phyloP scores from a whole-genome alignment of 176 grass and related monocot species.

The Juncus inflexus region DNA sequence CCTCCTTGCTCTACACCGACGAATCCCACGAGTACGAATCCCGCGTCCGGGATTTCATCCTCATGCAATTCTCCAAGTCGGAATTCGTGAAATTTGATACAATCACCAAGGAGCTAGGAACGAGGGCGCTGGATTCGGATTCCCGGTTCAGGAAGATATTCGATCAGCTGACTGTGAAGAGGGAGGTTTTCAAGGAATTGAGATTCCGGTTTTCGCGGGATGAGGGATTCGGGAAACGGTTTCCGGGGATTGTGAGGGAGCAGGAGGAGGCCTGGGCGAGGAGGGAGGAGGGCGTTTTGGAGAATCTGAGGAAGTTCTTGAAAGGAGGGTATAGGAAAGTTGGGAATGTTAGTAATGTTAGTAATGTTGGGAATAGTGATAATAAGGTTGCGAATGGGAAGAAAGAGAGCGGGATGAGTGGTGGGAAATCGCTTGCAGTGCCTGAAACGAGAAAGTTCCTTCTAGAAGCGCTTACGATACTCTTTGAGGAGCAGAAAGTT shows the following conservation, averaged over 20 bases:
- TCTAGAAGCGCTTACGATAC: conserved; percentile 24
- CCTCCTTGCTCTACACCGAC: conserved; percentile 30
- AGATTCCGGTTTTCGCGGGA: conserved; percentile 35
- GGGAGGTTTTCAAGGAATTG: conserved; percentile 21
- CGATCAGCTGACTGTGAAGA: conserved; percentile 28
- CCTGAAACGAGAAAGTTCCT: conserved; percentile 39
- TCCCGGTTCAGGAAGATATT: conserved; percentile 25
- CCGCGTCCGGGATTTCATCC: conserved; percentile 33
- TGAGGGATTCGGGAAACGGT: conserved; percentile 31
- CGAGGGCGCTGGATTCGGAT: conserved; percentile 26
- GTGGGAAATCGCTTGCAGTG: conserved; percentile 7
- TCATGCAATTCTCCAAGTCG: conserved; percentile 33
- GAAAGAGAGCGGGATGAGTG: conserved; percentile 16
- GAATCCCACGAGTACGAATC: conserved; percentile 4
- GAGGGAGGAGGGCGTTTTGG: conserved; percentile 21
- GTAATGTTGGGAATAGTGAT: background rate
- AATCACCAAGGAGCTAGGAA: conserved; percentile 7
- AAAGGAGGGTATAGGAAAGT: conserved; percentile 10
- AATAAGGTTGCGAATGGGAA: conserved; percentile 15
- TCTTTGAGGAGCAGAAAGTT: conserved; percentile 35
- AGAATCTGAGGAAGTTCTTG: conserved; percentile 15
- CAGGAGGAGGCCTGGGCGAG: conserved; percentile 32
- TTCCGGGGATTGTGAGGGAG: conserved; percentile 23
- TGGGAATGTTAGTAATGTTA: conserved; percentile 5
- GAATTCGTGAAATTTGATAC: conserved; percentile 13